Base-by-base conservation (phyloP, 768 basidiomycete genomes). In the Cubamyces lactineus region DNA sequence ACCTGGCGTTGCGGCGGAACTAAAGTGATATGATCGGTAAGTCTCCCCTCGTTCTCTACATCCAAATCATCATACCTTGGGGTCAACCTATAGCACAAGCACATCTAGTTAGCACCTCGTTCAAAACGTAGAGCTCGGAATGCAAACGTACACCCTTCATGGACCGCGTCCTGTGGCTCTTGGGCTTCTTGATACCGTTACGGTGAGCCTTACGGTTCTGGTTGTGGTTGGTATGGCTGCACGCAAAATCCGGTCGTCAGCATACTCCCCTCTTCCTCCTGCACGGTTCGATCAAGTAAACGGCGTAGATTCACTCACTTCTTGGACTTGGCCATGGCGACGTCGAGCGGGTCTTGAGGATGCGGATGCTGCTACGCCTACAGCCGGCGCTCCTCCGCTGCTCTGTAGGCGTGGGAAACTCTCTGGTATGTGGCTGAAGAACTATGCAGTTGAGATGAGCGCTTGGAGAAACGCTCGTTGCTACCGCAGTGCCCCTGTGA, bases 201-300 rank as follows among this genome's bases (percentile, higher is more conserved):
- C 91, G 86, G 83, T 98, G 96, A 67, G 96, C 94, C 86, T 97
- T 98, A 78, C 86, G 87, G 83, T 70, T 93, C 82, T 97, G 94
- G 84, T 96, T 97, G 85, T 96, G 95, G 78, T 92, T 93, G 72
- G 90, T 93, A 76, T 94, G 89, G 72, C 91, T 94, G 64, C 60
- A 63, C 48, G 47, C 6, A 47, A 13, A 51, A 26, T 17, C 24
- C 64, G 30, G 58, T 56, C 17, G 42, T 56, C 56, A 55, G 62
- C 24, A 69, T 41, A 6, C 19, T 40, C 34, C 30, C 8, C 51
- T 26, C 15, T 16, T 41, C 11, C 11, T 21, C 17, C 5, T 15
- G 16, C 42, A 39, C 39, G 9, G 30, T 19, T 39, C 54, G 34
- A 12, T n/a, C 43, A 16, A 52, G 2, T 16, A 13, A 21, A 16